Evolutionary conservation across 139 green algal species (phyloP), one percentile per base, ranked within the genome.

Genomic region (Chlamydomonas sp.): DNA sequence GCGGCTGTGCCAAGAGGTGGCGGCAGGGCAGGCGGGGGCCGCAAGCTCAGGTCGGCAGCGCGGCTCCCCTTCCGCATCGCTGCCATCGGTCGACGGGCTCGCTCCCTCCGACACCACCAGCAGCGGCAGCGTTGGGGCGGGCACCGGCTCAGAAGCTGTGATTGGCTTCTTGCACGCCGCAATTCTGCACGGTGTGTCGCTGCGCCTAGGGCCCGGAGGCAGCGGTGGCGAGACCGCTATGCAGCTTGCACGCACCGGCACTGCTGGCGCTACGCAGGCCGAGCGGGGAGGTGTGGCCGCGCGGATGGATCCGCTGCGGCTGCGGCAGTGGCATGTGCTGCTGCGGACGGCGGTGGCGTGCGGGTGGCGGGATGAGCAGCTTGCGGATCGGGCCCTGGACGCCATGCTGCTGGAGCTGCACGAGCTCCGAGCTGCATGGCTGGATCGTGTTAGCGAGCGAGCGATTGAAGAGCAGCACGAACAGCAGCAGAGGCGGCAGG

Each of bases 261-360:
- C 57, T 67, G 76, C 76, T n/a, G 63, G 20, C n/a, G 49, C 20
- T 16, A 12, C 6, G 74, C 74, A 9, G 49, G 12, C 57, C 57
- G 8, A 80, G 76, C 8, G 14, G 8, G 69, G 6, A 15, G 15
- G 20, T 9, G 60, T 60, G 15, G 77, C 77, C 2, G 15, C 77
- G 14, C 7, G 20, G 8, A 16, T 3, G 4, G 81, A 79, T 63
- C 74, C 83, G 7, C 63, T 83, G 57, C 84, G 63, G 60, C 64
- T 88, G 57, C 63, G 74, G 64, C 61, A 78, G 4, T 88, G 84
- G 84, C 74, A 83, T 15, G 63, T 17, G 75, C 75, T 88, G 84
- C 84, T 88, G 75, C 84, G 74, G 16, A 17, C 75, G 0, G 84
- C 84, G 2, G 84, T 7, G 5, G 75, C 57, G 0, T 74, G 15